Percentiles rank a stretch among this genome's conserved stretches.
These are phyloP conservation scores for Saccharomycodes ludwigii DNA, from an alignment of 805 yeast species.

Conservation along the genomic window DNA sequence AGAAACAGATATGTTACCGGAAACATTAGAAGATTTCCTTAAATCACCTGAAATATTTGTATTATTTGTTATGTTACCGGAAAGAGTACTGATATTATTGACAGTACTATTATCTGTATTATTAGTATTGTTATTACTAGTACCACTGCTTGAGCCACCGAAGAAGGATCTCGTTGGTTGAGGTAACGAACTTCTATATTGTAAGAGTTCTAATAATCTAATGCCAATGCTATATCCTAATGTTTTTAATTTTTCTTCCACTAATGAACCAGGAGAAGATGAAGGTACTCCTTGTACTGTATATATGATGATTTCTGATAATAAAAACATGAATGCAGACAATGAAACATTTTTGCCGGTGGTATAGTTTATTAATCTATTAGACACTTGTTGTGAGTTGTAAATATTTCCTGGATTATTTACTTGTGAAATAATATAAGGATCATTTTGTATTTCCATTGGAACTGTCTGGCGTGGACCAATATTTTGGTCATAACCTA, in stretches of 20 bases:
- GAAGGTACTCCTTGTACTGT: conserved; percentile 43
- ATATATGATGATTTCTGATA: conserved; percentile 54
- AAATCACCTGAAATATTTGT: too few species aligned
- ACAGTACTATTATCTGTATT: background rate
- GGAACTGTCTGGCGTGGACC: conserved; percentile 2
- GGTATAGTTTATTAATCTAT: background rate
- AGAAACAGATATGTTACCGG: background rate
- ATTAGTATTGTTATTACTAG: background rate
- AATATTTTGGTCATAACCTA: conserved; percentile 3
- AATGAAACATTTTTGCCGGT: conserved; percentile 32
- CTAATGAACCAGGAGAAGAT: conserved; percentile 42
- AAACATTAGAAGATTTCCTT: too few species aligned
- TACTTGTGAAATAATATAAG: background rate
- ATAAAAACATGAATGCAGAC: conserved; percentile 56
- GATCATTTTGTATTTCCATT: conserved; percentile 2
- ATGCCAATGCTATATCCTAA: conserved; percentile 70
- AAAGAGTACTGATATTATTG: too few species aligned
- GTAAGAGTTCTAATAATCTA: conserved; percentile 48
- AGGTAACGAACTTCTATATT: conserved; percentile 20
- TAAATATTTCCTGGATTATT: conserved; percentile 1
- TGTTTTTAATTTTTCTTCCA: conserved; percentile 49
- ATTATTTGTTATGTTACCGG: too few species aligned
- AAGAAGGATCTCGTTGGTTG: conserved; percentile 4
- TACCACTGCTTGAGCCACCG: background rate
- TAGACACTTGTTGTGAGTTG: conserved; percentile 1